Evolutionary conservation across 352 stramenopile species (phyloP).

Genomic region (Plasmopara viticola): DNA sequence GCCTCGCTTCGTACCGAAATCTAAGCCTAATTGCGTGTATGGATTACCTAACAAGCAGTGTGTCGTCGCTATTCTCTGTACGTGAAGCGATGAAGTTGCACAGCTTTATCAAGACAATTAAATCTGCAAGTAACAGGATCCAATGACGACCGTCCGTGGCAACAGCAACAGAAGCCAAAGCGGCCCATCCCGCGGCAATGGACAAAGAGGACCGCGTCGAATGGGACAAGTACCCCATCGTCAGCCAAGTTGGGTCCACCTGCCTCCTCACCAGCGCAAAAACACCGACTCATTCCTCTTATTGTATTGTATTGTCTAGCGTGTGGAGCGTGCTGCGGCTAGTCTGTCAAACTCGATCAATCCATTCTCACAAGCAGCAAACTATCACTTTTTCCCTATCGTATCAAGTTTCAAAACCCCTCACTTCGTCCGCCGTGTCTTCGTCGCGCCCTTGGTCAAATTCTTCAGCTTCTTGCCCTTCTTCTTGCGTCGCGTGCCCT

Average conservation of each 20-base stretch:
- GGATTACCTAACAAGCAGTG: conserved; percentile 13
- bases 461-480: conserved; percentile 58
- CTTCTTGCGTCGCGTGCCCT: conserved; percentile 58
- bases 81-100: neutral
- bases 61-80: conserved; percentile 60
- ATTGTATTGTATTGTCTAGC: conserved; percentile 25
- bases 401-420: too few relatives aligned
- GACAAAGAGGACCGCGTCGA: conserved; percentile 27
- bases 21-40: conserved; percentile 1
- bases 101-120: neutral
- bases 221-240: conserved; percentile 57
- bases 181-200: conserved; percentile 15
- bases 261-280: neutral
- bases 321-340: conserved; percentile 49
- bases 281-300: neutral
- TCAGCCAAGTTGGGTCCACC: conserved; percentile 38
- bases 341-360: neutral
- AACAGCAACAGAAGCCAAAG: conserved; percentile 30
- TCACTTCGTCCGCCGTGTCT: conserved; percentile 62
- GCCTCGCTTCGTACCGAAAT: neutral
- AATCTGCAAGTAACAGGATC: conserved; percentile 25
- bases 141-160: conserved; percentile 26
- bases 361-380: too few relatives aligned
- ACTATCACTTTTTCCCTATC: too few relatives aligned
- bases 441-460: conserved; percentile 63